Conservation (phyloP, 2,329 filamentous ascomycete genomes). For the Aspergillus sp. region DNA sequence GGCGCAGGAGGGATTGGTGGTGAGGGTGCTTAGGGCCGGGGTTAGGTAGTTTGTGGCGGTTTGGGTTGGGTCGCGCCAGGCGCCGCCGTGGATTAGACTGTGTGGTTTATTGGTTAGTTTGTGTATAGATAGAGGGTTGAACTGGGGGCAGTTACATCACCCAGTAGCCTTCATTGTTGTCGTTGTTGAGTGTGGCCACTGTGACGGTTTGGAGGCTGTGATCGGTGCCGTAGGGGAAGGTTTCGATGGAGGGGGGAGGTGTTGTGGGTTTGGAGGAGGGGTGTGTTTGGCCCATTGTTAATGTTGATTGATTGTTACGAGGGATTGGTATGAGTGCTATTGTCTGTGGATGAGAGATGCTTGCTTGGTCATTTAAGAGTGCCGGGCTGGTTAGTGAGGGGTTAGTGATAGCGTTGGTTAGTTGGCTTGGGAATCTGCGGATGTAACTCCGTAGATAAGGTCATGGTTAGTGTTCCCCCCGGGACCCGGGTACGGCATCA, state of each 20-base stretch:
- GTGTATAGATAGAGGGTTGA: background rate
- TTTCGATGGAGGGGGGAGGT: slow-evolving; percentile 17
- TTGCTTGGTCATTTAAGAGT: too few species aligned
- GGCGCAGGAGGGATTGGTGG: slow-evolving; percentile 15
- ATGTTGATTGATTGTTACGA: rapidly evolving
- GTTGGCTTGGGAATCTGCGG: too few species aligned
- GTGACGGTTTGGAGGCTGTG: slow-evolving; percentile 38
- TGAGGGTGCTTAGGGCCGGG: slow-evolving; percentile 37
- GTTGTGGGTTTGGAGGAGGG: background rate
- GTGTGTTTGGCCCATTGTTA: background rate
- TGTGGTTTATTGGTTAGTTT: background rate
- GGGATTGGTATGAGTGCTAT: background rate
- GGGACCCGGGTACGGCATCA: too few species aligned
- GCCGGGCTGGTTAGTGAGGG: too few species aligned
- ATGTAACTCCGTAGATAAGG: too few species aligned
- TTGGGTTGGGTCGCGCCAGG: slow-evolving; percentile 50
- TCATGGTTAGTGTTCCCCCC: too few species aligned
- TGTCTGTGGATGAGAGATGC: background rate
- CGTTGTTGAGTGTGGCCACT: slow-evolving; percentile 28
- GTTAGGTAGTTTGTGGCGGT: slow-evolving; percentile 38
- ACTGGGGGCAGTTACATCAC: slow-evolving; percentile 37
- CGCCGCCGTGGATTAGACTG: slow-evolving; percentile 49
- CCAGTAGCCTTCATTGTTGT: slow-evolving; percentile 37
- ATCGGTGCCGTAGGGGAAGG: slow-evolving; percentile 30
- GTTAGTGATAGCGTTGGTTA: too few species aligned